Evolutionary conservation across 164 flowering plant species (phyloP).

Genomic region (Vitis riparia): DNA sequence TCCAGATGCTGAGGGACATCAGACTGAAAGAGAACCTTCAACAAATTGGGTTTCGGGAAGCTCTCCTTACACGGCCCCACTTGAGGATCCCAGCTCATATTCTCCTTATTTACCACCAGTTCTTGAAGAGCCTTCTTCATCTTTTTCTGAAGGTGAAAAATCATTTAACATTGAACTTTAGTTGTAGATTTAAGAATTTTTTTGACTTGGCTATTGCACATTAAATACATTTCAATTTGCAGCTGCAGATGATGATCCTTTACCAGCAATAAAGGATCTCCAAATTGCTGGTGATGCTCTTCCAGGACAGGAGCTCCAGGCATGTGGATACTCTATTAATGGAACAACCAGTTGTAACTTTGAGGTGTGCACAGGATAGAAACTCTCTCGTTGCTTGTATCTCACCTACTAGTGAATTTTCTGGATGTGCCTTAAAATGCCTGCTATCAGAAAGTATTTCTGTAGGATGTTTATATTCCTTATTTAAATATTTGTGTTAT

Average conservation of each 20-base stretch:
- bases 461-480: neutral
- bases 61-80: conserved; percentile 44
- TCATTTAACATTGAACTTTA: neutral
- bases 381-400: neutral
- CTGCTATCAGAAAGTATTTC: neutral
- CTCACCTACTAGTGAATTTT: neutral
- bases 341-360: conserved; percentile 97
- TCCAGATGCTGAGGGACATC: conserved; percentile 42
- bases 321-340: conserved; percentile 83
- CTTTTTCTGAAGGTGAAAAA: conserved; percentile 79
- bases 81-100: conserved; percentile 69
- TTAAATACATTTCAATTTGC: conserved; percentile 19
- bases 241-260: conserved; percentile 94
- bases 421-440: neutral
- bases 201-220: neutral
- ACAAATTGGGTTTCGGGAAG: conserved; percentile 67
- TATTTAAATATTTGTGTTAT: conserved; percentile 7
- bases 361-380: conserved; percentile 53
- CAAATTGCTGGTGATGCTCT: conserved; percentile 94
- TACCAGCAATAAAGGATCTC: conserved; percentile 84
- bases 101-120: conserved; percentile 81
- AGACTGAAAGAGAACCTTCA: conserved; percentile 54
- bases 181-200: neutral
- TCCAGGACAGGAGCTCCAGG: conserved; percentile 84
- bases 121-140: conserved; percentile 92